Base-by-base conservation (phyloP, 2,329 filamentous ascomycete species). In the Cladobotryum mycophilum region DNA sequence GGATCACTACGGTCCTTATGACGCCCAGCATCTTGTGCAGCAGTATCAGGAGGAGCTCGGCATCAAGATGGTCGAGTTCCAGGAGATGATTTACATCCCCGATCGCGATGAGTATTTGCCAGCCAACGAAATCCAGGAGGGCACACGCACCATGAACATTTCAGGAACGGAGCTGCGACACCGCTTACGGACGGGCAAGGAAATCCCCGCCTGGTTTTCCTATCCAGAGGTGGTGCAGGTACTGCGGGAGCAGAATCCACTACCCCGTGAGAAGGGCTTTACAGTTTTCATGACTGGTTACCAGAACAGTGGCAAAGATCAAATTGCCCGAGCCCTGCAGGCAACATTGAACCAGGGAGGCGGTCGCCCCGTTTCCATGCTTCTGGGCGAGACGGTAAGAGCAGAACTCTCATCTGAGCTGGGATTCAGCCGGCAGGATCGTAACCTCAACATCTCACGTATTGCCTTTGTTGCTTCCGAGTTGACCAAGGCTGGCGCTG, bases 181-280 rank as follows among this genome's bases (percentile, higher is more conserved):
- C 65, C 88, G 93, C 63, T 85, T 99, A 57, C 85, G 87, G 64
- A 95, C 87, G 54, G 93, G 93, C 61, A 88, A 88, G 63, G 89
- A 95, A 61, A 99, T 99, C 62, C 93, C 93, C 61, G 90, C 95
- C 73, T 99, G 93, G 93, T 99, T 99, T 81, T 97, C 93, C 33
- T 99, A 99, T 79, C 92, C 93, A 56, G 93, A 99, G 76, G 93
- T 99, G 61, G 93, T 99, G 73, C 85, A 84, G 71, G 93, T 97
- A 45, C 86, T 99, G 55, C 86, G 93, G 64, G 91, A 99, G 76
- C 95, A 92, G 61, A 93, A 97, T 78, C 93, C 92, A 45, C 84
- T 95, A 47, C 88, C 93, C 60, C 85, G 82, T 62, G 81, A 86
- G 66, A 95, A 99, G 78, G 93, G 93, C 57, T 99, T 99, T 82